These are phyloP conservation scores for Pythium dissotocum DNA, from an alignment of 352 stramenopile genomes.

Conservation along the genomic window DNA sequence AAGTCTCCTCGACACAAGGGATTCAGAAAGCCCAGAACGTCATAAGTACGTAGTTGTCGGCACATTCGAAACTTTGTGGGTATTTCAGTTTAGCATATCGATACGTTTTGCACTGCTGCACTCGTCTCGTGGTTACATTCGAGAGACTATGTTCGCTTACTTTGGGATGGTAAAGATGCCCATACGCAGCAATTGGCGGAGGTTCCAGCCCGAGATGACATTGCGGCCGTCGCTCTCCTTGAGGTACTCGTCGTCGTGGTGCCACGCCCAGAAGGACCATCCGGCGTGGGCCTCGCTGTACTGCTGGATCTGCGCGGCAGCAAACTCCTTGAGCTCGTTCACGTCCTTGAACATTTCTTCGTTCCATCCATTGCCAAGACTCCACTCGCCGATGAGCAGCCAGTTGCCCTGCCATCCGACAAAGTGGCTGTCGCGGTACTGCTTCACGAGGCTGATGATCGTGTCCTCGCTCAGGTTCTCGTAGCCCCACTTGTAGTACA, in stretches of 20 bases:
- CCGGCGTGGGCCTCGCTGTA: conserved; percentile 26
- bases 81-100: too few species aligned
- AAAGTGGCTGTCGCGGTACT: conserved; percentile 22
- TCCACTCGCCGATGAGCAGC: conserved; percentile 59
- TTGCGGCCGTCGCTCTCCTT: conserved; percentile 5
- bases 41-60: too few species aligned
- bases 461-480: conserved; percentile 19
- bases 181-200: neutral
- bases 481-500: conserved; percentile 34
- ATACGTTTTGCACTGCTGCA: too few species aligned
- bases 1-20: too few species aligned
- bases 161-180: neutral
- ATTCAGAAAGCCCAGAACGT: too few species aligned
- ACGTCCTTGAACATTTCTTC: conserved; percentile 26
- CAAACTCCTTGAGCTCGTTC: conserved; percentile 36
- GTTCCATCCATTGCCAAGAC: conserved; percentile 20
- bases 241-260: conserved; percentile 24
- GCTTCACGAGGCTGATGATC: conserved; percentile 15
- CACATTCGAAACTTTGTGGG: too few species aligned
- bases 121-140: too few species aligned
- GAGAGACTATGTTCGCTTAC: neutral
- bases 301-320: conserved; percentile 33
- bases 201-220: neutral
- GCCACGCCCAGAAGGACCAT: conserved; percentile 59
- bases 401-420: conserved; percentile 30